phyloP scores from a whole-genome alignment of 441 rosid genomes.

The Corymbia calophylla region DNA sequence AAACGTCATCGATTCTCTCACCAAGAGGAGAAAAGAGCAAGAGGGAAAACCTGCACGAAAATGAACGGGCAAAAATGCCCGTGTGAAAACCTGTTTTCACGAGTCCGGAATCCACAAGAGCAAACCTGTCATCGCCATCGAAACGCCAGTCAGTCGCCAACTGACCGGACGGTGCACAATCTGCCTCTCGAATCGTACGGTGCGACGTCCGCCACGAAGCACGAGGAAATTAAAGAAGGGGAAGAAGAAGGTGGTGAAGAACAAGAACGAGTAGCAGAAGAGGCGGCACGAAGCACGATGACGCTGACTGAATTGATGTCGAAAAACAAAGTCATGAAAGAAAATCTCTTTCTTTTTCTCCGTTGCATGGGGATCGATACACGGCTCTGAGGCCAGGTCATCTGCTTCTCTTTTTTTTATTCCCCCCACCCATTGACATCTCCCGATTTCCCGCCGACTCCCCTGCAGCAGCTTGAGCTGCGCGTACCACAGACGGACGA shows the following conservation, averaged over 20 bases:
- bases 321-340: not conserved
- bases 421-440: not conserved
- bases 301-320: not conserved
- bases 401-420: not conserved
- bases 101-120: not conserved
- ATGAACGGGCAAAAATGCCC: not conserved
- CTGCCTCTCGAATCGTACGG: not conserved
- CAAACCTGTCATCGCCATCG: not conserved
- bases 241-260: not conserved
- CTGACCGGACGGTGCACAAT: not conserved
- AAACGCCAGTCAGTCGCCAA: not conserved
- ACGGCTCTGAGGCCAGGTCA: not conserved
- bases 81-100: not conserved
- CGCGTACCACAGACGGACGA: not conserved
- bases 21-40: not conserved
- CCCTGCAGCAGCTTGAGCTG: not conserved
- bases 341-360: not conserved
- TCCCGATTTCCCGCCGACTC: not conserved
- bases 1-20: not conserved
- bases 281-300: not conserved
- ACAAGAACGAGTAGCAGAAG: not conserved
- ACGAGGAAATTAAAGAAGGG: not conserved
- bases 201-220: not conserved
- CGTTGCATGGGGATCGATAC: not conserved
- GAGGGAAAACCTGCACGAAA: not conserved